Conservation (phyloP, 805 yeast species). For the Wickerhamomyces xylosicus region DNA sequence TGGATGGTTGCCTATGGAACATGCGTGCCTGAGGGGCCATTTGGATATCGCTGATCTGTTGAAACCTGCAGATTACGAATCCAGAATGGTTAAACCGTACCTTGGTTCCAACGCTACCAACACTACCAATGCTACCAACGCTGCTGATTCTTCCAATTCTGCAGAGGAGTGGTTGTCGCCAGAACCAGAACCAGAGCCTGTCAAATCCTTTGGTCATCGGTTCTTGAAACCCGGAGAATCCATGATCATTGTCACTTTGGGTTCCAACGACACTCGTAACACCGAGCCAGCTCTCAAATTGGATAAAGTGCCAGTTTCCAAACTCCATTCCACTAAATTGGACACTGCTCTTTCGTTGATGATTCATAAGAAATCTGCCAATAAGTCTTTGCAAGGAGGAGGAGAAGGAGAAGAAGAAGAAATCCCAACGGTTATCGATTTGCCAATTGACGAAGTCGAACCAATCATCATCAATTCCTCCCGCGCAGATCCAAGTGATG, state of each 20-base stretch:
- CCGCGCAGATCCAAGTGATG: conserved; percentile 37
- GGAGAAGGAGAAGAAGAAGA: conserved; percentile 15
- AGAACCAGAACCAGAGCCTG: conserved; percentile 31
- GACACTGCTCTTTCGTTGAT: conserved; percentile 81
- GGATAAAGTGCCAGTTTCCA: conserved; percentile 64
- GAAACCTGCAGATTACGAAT: conserved; percentile 35
- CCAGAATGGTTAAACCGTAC: conserved; percentile 4
- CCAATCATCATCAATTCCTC: conserved; percentile 65
- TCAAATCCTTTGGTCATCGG: conserved; percentile 81
- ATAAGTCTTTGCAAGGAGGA: no score
- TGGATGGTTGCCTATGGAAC: conserved; percentile 98
- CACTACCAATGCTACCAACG: neutral
- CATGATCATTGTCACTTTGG: conserved; percentile 71
- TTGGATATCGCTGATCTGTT: conserved; percentile 55
- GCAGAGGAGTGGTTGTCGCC: conserved; percentile 9
- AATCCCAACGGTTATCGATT: conserved; percentile 56
- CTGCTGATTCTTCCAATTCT: no score
- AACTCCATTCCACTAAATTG: conserved; percentile 69
- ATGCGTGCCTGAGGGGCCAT: conserved; percentile 87
- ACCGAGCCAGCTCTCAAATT: conserved; percentile 50
- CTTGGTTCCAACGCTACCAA: neutral
- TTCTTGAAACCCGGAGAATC: conserved; percentile 53
- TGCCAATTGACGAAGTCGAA: conserved; percentile 72
- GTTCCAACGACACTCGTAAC: conserved; percentile 72
- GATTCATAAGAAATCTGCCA: conserved; percentile 27